Percentiles rank a stretch among this genome's conserved stretches.
Conservation (phyloP, 306 rosid species). For the Sicyos edulis region DNA sequence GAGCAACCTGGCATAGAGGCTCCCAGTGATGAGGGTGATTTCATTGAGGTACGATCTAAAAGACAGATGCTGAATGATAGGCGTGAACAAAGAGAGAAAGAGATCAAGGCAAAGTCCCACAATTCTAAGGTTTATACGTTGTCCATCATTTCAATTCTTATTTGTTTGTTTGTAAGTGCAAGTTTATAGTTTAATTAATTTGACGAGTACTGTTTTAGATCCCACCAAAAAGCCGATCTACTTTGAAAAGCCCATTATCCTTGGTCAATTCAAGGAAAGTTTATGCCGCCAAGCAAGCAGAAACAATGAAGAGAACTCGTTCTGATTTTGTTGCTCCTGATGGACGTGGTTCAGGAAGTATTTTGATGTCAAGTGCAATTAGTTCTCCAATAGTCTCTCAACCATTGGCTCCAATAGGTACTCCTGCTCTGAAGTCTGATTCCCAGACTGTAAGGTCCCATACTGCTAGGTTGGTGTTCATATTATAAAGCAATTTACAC, state of each 20-base stretch:
- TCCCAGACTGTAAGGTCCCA: constrained; percentile 61
- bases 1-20: constrained; percentile 98
- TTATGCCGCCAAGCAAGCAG: constrained; percentile 35
- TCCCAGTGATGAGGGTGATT: constrained; percentile 95
- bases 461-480: constrained; percentile 41
- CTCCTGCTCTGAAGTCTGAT: constrained; percentile 77
- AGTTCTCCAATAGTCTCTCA: constrained; percentile 48
- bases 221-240: constrained; percentile 48
- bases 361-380: constrained; percentile 57
- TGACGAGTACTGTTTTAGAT: constrained; percentile 36
- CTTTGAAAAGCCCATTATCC: constrained; percentile 31
- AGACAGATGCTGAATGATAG: constrained; percentile 95
- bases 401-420: constrained; percentile 83
- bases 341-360: constrained; percentile 37
- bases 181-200: constrained; percentile 22
- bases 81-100: constrained; percentile 86
- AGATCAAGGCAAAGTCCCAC: constrained; percentile 75
- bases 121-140: constrained; percentile 48
- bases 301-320: constrained; percentile 34
- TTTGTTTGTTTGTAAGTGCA: constrained; percentile 8
- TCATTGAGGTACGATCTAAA: constrained; percentile 93
- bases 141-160: constrained; percentile 3
- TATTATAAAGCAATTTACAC: constrained; percentile 10
- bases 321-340: constrained; percentile 47
- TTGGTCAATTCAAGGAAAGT: constrained; percentile 42